Percentiles rank a stretch among this genome's conserved stretches.
phyloP scores from a whole-genome alignment of 306 rosid species.

The Macrotyloma uniflorum region DNA sequence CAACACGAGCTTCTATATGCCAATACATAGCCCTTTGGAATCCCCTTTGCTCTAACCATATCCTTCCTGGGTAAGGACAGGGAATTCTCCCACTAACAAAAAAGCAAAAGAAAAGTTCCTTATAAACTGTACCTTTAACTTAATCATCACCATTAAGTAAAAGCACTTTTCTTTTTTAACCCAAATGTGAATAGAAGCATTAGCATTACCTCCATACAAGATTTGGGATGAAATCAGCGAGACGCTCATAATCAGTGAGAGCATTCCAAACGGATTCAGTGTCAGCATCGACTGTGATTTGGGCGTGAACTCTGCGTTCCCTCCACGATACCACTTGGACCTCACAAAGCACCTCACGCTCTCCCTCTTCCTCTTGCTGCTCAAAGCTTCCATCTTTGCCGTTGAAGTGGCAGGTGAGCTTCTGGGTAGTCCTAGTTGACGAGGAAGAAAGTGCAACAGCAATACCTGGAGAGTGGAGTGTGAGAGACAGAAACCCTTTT shows the following conservation, averaged over 20 bases:
- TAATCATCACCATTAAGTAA: not conserved
- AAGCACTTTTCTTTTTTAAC: not conserved
- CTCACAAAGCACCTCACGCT: slow-evolving; percentile 69
- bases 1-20: slow-evolving; percentile 99
- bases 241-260: slow-evolving; percentile 88
- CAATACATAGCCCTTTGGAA: slow-evolving; percentile 91
- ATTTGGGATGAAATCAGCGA: slow-evolving; percentile 90
- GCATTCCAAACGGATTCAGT: slow-evolving; percentile 80
- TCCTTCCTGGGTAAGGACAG: slow-evolving; percentile 87
- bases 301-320: slow-evolving; percentile 74
- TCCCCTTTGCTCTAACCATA: slow-evolving; percentile 97
- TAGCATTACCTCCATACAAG: slow-evolving; percentile 75
- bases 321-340: slow-evolving; percentile 87
- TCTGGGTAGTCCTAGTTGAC: slow-evolving; percentile 31
- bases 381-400: slow-evolving; percentile 18
- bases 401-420: slow-evolving; percentile 38
- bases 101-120: not conserved
- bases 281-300: slow-evolving; percentile 63
- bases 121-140: not conserved
- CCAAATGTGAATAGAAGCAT: not conserved
- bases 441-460: slow-evolving; percentile 38
- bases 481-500: slow-evolving; percentile 14
- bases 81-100: slow-evolving; percentile 71
- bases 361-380: slow-evolving; percentile 30
- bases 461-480: slow-evolving; percentile 20